phyloP scores from a whole-genome alignment of 495 filamentous ascomycete genomes.

The Neurospora sp. region DNA sequence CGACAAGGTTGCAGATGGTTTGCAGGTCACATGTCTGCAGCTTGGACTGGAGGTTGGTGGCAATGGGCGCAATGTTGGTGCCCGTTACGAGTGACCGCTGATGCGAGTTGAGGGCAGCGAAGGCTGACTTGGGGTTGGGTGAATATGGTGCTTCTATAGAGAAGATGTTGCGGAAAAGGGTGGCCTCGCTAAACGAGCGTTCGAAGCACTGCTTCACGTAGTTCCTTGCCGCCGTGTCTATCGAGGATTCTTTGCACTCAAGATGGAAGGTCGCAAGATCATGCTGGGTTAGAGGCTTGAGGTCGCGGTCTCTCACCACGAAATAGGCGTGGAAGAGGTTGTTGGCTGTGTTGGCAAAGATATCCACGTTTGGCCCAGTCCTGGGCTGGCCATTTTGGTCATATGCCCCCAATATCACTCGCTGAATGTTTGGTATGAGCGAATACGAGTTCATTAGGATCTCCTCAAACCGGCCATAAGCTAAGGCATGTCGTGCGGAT shows the following conservation, averaged over 20 bases:
- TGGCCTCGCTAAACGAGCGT: constrained; percentile 37
- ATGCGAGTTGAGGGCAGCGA: constrained; percentile 28
- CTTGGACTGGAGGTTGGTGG: constrained; percentile 32
- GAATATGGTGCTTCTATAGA: constrained; percentile 39
- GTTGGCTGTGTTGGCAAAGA: constrained; percentile 51
- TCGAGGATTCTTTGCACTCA: constrained; percentile 31
- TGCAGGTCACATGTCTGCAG: constrained; percentile 33
- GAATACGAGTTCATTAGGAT: constrained; percentile 36
- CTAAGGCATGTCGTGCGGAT: constrained; percentile 40
- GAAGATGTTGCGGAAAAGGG: constrained; percentile 37
- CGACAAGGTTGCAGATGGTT: constrained; percentile 65
- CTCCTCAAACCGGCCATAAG: constrained; percentile 40
- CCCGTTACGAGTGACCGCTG: constrained; percentile 32
- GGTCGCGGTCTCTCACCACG: constrained; percentile 35
- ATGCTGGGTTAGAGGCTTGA: constrained; percentile 44
- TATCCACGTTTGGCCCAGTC: constrained; percentile 41
- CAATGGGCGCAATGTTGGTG: constrained; percentile 36
- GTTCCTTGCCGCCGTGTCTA: constrained; percentile 36
- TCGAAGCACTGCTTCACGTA: constrained; percentile 42
- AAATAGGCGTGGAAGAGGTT: constrained; percentile 36
- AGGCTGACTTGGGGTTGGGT: constrained; percentile 30
- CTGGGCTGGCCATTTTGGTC: constrained; percentile 50
- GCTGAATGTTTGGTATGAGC: constrained; percentile 35
- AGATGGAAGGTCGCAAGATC: constrained; percentile 41
- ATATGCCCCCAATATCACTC: constrained; percentile 45